A percentile compares a stretch with the other conserved stretches of the same genome.
phyloP scores from a whole-genome alignment of 768 basidiomycete species.

The Leccinellum albellum region DNA sequence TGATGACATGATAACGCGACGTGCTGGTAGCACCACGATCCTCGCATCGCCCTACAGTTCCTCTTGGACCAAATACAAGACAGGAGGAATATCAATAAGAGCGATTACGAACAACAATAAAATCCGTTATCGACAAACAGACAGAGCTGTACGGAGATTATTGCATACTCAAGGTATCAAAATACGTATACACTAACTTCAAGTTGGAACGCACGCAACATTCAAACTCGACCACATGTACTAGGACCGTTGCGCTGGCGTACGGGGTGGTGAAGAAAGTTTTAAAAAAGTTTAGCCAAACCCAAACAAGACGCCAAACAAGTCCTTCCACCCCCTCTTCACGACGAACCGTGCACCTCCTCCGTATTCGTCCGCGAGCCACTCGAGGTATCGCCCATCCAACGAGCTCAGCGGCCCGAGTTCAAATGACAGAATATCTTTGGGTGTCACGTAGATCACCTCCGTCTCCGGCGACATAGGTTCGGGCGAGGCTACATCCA shows the following conservation, averaged over 20 bases:
- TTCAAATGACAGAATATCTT: slow-evolving; percentile 64
- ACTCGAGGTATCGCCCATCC: slow-evolving; percentile 75
- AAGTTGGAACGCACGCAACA: background rate
- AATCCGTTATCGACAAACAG: background rate
- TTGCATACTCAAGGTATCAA: slow-evolving; percentile 1
- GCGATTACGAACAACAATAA: background rate
- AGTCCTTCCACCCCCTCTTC: slow-evolving; percentile 45
- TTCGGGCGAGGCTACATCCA: background rate
- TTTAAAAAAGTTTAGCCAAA: slow-evolving; percentile 30
- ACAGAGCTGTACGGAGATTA: background rate
- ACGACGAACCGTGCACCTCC: slow-evolving; percentile 39
- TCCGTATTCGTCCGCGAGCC: slow-evolving; percentile 68
- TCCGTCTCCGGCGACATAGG: slow-evolving; percentile 14
- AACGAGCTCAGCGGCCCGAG: slow-evolving; percentile 68
- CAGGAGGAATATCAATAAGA: too few species aligned
- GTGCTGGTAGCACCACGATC: too few species aligned
- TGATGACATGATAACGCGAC: too few species aligned
- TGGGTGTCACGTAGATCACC: slow-evolving; percentile 49
- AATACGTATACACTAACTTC: background rate
- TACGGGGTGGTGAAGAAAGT: background rate
- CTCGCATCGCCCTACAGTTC: too few species aligned
- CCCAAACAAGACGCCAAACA: slow-evolving; percentile 43
- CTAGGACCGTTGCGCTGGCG: background rate
- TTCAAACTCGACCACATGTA: background rate
- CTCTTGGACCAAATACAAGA: background rate